Percentiles rank a stretch among this genome's conserved stretches.
Evolutionary conservation across 2,329 filamentous ascomycete species (phyloP).

Genomic region (Alternaria triticimaculans): DNA sequence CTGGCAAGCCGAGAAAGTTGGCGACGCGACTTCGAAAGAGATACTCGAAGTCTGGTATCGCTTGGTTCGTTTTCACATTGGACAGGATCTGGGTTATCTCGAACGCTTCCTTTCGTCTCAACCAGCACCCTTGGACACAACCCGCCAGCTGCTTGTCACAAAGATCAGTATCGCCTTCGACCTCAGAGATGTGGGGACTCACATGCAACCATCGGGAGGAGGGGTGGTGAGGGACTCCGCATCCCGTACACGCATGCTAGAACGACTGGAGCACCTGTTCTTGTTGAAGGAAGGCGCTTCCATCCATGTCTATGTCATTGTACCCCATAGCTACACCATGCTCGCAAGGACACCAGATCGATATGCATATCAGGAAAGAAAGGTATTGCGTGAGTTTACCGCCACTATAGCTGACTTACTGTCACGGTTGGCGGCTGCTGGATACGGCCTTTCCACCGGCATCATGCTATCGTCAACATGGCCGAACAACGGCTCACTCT

Average conservation of each 20-base stretch:
- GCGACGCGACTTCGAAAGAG: not conserved
- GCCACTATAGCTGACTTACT: not conserved
- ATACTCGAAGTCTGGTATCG: not conserved
- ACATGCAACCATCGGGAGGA: not conserved
- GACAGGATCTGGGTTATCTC: not conserved
- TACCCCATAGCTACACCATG: not conserved
- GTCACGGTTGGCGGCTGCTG: not conserved
- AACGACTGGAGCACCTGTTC: not conserved
- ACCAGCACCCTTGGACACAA: not conserved
- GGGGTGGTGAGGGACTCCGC: not conserved
- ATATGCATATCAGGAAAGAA: not conserved
- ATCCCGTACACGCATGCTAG: not conserved
- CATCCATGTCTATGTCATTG: not conserved
- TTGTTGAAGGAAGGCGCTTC: not conserved
- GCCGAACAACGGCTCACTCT: not conserved
- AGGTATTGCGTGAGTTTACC: not conserved
- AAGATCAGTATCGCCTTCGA: not conserved
- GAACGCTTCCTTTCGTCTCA: not conserved
- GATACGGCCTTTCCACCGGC: not conserved
- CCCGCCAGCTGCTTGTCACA: not conserved
- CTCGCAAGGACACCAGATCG: not conserved
- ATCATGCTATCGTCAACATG: not conserved
- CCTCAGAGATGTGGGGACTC: not conserved
- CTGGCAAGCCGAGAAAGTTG: not conserved
- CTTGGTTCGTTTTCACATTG: not conserved